Evolutionary conservation across 2,329 filamentous ascomycete genomes (phyloP).

Genomic region (Neopestalotiopsis clavispora): DNA sequence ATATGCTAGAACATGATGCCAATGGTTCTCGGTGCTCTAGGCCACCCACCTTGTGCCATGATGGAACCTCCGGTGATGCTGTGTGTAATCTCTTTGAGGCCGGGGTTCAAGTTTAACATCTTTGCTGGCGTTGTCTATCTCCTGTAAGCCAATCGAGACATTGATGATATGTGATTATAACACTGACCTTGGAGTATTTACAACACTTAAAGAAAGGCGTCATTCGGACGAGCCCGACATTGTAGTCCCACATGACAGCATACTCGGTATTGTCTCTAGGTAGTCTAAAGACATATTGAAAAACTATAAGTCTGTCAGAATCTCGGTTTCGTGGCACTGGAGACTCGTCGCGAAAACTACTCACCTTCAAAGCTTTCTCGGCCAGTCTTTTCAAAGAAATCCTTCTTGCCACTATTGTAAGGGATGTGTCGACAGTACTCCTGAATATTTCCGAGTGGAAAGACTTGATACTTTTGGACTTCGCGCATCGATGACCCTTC

Average conservation of each 20-base stretch:
- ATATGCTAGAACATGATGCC: neutral
- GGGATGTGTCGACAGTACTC: conserved; percentile 78
- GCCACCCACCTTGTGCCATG: conserved; percentile 76
- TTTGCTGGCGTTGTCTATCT: conserved; percentile 84
- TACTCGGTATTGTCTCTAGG: conserved; percentile 71
- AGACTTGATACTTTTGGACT: conserved; percentile 68
- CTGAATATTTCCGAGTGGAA: conserved; percentile 66
- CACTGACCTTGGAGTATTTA: conserved; percentile 80
- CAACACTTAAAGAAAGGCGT: conserved; percentile 94
- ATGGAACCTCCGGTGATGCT: conserved; percentile 95
- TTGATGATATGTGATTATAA: neutral
- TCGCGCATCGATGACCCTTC: conserved; percentile 60
- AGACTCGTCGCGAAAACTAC: conserved; percentile 22
- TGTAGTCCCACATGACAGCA: conserved; percentile 96
- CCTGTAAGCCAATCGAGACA: conserved; percentile 18
- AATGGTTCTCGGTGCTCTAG: conserved; percentile 2
- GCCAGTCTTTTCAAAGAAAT: conserved; percentile 84
- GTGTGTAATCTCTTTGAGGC: conserved; percentile 86
- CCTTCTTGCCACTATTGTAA: conserved; percentile 93
- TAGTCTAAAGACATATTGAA: conserved; percentile 80
- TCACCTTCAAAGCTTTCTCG: conserved; percentile 87
- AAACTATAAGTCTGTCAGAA: conserved; percentile 58
- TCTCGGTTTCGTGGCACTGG: neutral
- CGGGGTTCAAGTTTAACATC: conserved; percentile 77
- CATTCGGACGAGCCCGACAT: conserved; percentile 89